phyloP scores from a whole-genome alignment of 768 basidiomycete genomes.

The Mycena alexandri region DNA sequence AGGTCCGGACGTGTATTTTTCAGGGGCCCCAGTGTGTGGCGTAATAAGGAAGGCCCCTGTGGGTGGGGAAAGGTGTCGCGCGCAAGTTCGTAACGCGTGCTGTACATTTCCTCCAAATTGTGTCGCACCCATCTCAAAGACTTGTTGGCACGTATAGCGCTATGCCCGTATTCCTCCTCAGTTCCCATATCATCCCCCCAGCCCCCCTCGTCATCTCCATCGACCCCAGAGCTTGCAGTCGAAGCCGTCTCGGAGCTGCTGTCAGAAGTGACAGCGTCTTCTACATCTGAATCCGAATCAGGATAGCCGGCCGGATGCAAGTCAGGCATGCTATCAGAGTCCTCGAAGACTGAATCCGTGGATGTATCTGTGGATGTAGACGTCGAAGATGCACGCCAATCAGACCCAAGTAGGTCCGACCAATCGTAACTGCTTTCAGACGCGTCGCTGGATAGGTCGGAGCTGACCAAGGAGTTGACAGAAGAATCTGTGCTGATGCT shows the following conservation, averaged over 20 bases:
- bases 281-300: constrained; percentile 7
- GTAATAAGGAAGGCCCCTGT: constrained; percentile 29
- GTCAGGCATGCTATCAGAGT: constrained; percentile 8
- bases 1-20: constrained; percentile 15
- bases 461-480: too few species aligned
- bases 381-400: neutral
- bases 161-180: neutral
- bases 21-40: constrained; percentile 6
- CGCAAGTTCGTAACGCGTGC: too few species aligned
- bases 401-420: constrained; percentile 10
- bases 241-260: neutral
- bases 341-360: neutral
- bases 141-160: too few species aligned
- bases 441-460: too few species aligned
- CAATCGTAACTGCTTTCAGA: too few species aligned
- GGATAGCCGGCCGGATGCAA: constrained; percentile 10
- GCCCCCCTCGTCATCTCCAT: neutral
- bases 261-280: too few species aligned
- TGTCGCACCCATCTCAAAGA: too few species aligned
- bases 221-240: neutral
- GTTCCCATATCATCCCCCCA: neutral
- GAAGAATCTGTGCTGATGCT: too few species aligned
- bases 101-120: too few species aligned
- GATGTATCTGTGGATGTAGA: neutral
- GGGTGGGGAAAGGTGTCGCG: too few species aligned